These are phyloP conservation scores for Phytophthora pseudosyringae DNA, from an alignment of 352 stramenopile genomes.

Conservation along the genomic window DNA sequence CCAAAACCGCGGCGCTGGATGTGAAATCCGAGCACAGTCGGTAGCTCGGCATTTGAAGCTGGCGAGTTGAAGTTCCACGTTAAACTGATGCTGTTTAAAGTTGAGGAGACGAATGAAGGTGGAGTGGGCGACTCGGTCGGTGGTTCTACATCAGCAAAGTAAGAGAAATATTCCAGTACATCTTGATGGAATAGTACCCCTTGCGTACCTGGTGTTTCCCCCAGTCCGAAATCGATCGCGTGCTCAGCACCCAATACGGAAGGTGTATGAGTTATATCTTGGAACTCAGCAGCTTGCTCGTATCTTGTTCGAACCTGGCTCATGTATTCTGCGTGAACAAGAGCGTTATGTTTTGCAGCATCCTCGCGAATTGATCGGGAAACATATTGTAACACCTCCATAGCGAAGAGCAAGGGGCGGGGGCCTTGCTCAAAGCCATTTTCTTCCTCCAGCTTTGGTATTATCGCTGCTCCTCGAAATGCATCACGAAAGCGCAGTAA, in stretches of 20 bases:
- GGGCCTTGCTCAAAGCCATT: conserved; percentile 22
- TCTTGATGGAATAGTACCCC: neutral
- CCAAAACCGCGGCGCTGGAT: conserved; percentile 57
- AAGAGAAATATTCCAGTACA: conserved; percentile 1
- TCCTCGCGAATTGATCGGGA: conserved; percentile 41
- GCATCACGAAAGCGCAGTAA: conserved; percentile 64
- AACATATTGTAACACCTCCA: conserved; percentile 55
- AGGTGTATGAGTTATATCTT: conserved; percentile 65
- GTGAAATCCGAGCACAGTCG: conserved; percentile 67
- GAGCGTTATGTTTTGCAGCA: conserved; percentile 47
- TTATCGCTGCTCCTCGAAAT: conserved; percentile 57
- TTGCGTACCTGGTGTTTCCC: conserved; percentile 42
- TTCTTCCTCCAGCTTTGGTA: conserved; percentile 35
- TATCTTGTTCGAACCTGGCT: conserved; percentile 69
- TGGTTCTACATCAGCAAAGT: conserved; percentile 27
- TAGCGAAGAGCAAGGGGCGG: conserved; percentile 26
- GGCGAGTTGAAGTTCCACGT: conserved; percentile 37
- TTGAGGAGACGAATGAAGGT: conserved; percentile 44
- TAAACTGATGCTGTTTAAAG: conserved; percentile 56
- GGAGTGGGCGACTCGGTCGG: conserved; percentile 38
- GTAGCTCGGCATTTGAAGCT: conserved; percentile 34
- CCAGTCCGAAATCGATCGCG: conserved; percentile 49
- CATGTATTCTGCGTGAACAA: conserved; percentile 52
- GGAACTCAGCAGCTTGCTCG: conserved; percentile 58
- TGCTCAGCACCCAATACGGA: conserved; percentile 36